phyloP scores from a whole-genome alignment of 192 early-diverging fungal genomes.

The Linnemannia zychae region DNA sequence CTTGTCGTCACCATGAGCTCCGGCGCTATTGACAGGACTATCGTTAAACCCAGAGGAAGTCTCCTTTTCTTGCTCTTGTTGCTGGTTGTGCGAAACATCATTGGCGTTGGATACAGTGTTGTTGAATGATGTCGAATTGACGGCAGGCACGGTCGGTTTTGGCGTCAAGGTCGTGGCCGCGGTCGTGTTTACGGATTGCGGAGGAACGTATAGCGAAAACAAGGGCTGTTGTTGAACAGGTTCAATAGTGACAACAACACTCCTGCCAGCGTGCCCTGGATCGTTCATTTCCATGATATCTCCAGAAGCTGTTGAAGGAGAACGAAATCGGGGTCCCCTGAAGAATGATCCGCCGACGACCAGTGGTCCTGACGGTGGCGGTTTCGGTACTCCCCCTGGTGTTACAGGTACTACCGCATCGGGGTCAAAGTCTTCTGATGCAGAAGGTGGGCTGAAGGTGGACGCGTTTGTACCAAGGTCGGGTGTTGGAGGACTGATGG shows the following conservation, averaged over 20 bases:
- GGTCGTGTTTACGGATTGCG: neutral
- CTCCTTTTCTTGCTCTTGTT: neutral
- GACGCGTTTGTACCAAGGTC: conserved; percentile 1
- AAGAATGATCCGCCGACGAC: conserved; percentile 42
- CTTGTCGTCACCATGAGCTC: neutral
- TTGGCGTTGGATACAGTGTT: neutral
- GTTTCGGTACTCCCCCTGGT: neutral
- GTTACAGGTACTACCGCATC: neutral
- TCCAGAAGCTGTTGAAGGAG: conserved; percentile 27
- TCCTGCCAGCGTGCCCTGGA: conserved; percentile 34
- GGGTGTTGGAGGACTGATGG: conserved; percentile 33
- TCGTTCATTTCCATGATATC: conserved; percentile 58
- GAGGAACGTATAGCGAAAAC: conserved; percentile 44
- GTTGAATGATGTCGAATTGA: neutral
- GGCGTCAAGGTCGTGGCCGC: neutral
- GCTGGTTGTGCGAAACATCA: neutral
- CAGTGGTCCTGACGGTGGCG: conserved; percentile 16
- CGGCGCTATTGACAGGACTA: neutral
- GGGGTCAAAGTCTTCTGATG: neutral
- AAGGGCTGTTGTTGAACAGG: conserved; percentile 49
- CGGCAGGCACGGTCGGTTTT: neutral
- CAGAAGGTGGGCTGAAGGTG: conserved; percentile 1
- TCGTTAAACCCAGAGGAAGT: neutral
- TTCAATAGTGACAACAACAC: conserved; percentile 31
- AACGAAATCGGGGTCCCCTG: conserved; percentile 30